Conservation (phyloP, 352 stramenopile genomes). For the Plasmopara viticola region DNA sequence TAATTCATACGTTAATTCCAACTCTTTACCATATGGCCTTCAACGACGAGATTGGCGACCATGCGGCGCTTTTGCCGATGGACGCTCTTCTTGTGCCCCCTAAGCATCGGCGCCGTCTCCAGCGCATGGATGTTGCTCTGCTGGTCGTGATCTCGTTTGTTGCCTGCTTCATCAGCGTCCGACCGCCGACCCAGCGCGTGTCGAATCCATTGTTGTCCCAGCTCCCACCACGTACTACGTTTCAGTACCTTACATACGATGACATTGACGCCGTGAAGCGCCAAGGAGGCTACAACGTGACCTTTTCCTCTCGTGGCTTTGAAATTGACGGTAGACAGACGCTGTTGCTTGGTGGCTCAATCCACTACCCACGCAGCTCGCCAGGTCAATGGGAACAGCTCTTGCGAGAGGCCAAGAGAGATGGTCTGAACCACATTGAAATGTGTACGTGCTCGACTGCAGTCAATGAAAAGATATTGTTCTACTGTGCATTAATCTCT, state of each 20-base stretch:
- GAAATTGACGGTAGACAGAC: slow-evolving; percentile 48
- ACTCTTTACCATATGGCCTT: slow-evolving; percentile 12
- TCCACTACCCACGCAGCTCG: slow-evolving; percentile 56
- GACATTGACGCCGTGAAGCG: slow-evolving; percentile 38
- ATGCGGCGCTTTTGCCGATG: slow-evolving; percentile 20
- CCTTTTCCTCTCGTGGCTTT: slow-evolving; percentile 46
- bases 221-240: background rate
- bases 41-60: slow-evolving; percentile 9
- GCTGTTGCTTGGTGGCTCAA: slow-evolving; percentile 60
- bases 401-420: slow-evolving; percentile 54
- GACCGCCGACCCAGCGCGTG: slow-evolving; percentile 31
- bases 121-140: slow-evolving; percentile 44
- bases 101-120: slow-evolving; percentile 20
- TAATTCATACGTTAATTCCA: background rate
- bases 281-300: slow-evolving; percentile 41
- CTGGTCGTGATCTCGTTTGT: slow-evolving; percentile 42
- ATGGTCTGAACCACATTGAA: slow-evolving; percentile 69
- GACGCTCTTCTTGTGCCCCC: slow-evolving; percentile 5
- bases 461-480: slow-evolving; percentile 1
- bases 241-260: slow-evolving; percentile 51
- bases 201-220: slow-evolving; percentile 31
- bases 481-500: background rate
- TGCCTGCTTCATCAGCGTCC: slow-evolving; percentile 44
- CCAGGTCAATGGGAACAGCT: slow-evolving; percentile 47
- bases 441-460: slow-evolving; percentile 37